These are phyloP conservation scores for Tulasnella sp. DNA, from an alignment of 768 basidiomycete genomes.

Conservation along the genomic window DNA sequence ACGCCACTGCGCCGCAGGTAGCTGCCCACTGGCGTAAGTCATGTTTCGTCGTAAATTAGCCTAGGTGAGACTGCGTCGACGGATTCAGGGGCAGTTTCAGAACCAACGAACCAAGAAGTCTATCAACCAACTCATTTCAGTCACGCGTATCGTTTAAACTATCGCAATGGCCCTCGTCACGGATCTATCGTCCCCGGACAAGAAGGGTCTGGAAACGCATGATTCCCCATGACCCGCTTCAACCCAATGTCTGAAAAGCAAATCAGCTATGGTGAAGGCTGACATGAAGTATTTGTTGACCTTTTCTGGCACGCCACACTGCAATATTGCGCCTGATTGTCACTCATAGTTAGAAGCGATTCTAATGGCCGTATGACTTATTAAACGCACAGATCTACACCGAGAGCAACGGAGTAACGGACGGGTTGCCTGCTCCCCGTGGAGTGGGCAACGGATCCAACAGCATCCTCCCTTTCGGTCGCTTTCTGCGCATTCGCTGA, in stretches of 20 bases:
- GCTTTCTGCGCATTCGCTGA: too few species aligned
- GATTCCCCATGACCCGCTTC: not conserved
- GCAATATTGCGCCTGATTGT: not conserved
- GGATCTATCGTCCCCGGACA: not conserved
- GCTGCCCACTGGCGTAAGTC: too few species aligned
- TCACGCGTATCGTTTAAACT: not conserved
- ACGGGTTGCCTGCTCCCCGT: not conserved
- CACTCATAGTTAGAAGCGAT: not conserved
- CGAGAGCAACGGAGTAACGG: not conserved
- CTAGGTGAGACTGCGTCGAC: too few species aligned
- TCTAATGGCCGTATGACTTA: not conserved
- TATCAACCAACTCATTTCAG: too few species aligned
- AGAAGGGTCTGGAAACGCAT: not conserved
- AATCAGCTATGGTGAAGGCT: not conserved
- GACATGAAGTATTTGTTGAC: not conserved
- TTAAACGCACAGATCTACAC: not conserved
- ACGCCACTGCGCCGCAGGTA: too few species aligned
- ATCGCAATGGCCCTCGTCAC: not conserved
- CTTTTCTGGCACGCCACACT: not conserved
- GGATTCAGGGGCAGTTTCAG: too few species aligned
- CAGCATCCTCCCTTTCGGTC: not conserved
- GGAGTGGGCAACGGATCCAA: not conserved
- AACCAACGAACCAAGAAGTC: too few species aligned
- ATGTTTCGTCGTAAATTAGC: too few species aligned
- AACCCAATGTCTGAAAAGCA: not conserved